Percentiles rank a stretch among this genome's conserved stretches.
Conservation (phyloP, 2,329 filamentous ascomycete genomes). For the Pestalotiopsis sp. region DNA sequence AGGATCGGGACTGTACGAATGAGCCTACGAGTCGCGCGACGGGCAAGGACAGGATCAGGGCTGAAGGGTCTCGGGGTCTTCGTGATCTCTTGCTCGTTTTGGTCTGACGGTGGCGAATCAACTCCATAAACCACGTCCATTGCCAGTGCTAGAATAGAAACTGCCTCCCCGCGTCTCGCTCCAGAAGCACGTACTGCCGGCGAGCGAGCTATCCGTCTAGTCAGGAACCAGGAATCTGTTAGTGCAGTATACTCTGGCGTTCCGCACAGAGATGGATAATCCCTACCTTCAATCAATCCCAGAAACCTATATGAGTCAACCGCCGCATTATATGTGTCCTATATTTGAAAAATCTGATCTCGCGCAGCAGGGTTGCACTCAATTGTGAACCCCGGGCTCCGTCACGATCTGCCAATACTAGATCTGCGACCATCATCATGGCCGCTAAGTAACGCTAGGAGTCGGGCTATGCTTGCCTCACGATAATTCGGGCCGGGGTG, state of each 20-base stretch:
- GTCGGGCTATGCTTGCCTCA: neutral
- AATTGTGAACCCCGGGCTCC: neutral
- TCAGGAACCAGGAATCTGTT: neutral
- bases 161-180: neutral
- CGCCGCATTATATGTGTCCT: neutral
- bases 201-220: neutral
- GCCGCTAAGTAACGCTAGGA: neutral
- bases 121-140: neutral
- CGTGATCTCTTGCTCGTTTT: neutral
- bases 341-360: neutral
- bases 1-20: too few relatives aligned
- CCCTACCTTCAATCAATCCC: neutral
- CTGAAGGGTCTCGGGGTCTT: too few relatives aligned
- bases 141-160: neutral
- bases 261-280: neutral
- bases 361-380: neutral
- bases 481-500: neutral
- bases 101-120: neutral
- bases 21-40: neutral
- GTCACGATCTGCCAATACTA: neutral
- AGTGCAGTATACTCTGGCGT: neutral
- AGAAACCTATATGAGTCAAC: neutral
- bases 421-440: neutral
- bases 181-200: neutral
- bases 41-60: neutral